Evolutionary conservation across 2,329 filamentous ascomycete species (phyloP).

Genomic region (Ceratocystis lukuohia): DNA sequence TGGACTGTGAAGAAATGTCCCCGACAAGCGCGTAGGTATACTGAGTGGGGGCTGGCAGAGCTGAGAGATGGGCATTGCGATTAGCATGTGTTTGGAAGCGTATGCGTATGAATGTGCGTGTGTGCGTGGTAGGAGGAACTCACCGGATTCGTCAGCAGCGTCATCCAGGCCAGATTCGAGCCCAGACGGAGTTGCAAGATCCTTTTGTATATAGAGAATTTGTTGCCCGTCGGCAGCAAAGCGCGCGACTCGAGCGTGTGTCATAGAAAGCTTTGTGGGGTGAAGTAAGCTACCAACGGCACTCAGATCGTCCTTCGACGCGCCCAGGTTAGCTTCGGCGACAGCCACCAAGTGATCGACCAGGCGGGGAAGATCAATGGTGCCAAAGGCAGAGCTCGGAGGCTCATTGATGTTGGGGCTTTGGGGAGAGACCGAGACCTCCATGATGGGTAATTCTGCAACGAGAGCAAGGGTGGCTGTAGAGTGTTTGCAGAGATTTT

Average conservation of each 20-base stretch:
- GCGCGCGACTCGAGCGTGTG: constrained; percentile 71
- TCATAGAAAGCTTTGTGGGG: constrained; percentile 57
- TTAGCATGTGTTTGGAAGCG: background rate
- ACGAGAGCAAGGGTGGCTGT: background rate
- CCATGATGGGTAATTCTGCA: constrained; percentile 32
- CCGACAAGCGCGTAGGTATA: constrained; percentile 70
- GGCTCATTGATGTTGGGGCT: constrained; percentile 36
- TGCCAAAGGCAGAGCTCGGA: constrained; percentile 34
- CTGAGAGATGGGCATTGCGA: background rate
- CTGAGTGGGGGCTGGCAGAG: constrained; percentile 30
- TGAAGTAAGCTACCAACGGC: constrained; percentile 72
- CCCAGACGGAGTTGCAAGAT: constrained; percentile 44
- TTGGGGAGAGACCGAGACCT: constrained; percentile 35
- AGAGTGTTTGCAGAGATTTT: background rate
- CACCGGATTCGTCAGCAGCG: constrained; percentile 34
- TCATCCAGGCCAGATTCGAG: constrained; percentile 39
- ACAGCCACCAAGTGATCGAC: constrained; percentile 60
- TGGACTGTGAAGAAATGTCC: constrained; percentile 65
- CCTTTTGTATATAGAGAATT: constrained; percentile 84
- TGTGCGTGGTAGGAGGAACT: constrained; percentile 21
- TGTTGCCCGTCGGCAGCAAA: constrained; percentile 82
- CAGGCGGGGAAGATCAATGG: constrained; percentile 54
- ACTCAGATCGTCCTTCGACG: constrained; percentile 65
- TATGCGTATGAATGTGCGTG: background rate
- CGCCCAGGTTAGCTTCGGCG: constrained; percentile 60